A percentile compares a stretch with the other conserved stretches of the same genome.
phyloP scores from a whole-genome alignment of 148 eudicot genomes.

The Fagopyrum esculentum region DNA sequence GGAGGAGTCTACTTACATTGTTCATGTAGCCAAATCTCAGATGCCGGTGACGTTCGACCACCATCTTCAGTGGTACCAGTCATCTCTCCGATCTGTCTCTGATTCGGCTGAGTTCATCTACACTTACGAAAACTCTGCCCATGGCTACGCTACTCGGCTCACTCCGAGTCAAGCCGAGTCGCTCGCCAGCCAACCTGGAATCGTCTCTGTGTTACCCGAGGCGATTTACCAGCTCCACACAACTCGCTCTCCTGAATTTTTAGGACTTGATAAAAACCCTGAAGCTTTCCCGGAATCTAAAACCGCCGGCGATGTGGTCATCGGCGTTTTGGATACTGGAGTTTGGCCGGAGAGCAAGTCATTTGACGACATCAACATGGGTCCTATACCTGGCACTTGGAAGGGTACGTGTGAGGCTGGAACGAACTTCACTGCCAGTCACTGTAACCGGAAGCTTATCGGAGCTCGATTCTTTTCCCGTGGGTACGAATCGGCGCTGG shows the following conservation, averaged over 20 bases:
- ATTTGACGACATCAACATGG: slow-evolving; percentile 42
- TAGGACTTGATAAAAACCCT: slow-evolving; percentile 35
- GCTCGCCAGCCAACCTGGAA: slow-evolving; percentile 32
- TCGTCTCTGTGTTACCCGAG: slow-evolving; percentile 42
- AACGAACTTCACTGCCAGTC: slow-evolving; percentile 26
- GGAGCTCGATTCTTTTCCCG: slow-evolving; percentile 39
- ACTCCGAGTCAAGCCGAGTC: slow-evolving; percentile 29
- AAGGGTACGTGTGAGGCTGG: slow-evolving; percentile 43
- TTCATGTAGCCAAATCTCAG: slow-evolving; percentile 46
- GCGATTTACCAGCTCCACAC: slow-evolving; percentile 46
- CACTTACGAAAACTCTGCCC: slow-evolving; percentile 37
- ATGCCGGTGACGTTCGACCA: slow-evolving; percentile 35
- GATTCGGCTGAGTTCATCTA: slow-evolving; percentile 50
- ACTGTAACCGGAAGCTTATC: slow-evolving; percentile 42
- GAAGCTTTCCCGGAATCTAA: slow-evolving; percentile 25
- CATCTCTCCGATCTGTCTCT: slow-evolving; percentile 42
- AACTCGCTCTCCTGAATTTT: slow-evolving; percentile 53
- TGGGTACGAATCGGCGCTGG: slow-evolving; percentile 51
- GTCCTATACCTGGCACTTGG: slow-evolving; percentile 46
- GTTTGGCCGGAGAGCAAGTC: slow-evolving; percentile 62
- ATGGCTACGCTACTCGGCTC: slow-evolving; percentile 49
- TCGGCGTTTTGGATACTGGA: slow-evolving; percentile 55
- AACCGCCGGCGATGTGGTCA: slow-evolving; percentile 29
- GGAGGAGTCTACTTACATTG: slow-evolving; percentile 28
- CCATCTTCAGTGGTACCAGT: slow-evolving; percentile 40